Conservation (phyloP, 225 moss, liverwort and hornwort species). For the Sphagnum contortum region DNA sequence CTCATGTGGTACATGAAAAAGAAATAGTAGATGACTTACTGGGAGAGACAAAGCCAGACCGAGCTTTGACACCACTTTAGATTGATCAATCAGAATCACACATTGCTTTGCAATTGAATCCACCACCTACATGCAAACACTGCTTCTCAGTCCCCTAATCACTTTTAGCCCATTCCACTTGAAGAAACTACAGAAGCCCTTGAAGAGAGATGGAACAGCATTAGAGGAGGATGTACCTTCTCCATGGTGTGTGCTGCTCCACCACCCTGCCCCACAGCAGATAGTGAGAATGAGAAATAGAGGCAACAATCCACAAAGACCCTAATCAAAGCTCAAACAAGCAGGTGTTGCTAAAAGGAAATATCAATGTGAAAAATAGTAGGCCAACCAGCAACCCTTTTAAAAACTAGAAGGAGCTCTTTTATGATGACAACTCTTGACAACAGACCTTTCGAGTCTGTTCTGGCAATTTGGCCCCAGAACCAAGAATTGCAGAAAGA, state of each 20-base stretch:
- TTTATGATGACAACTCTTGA: no score
- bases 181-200: neutral
- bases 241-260: constrained; percentile 97
- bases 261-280: constrained; percentile 42
- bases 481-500: no score
- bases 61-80: constrained; percentile 83
- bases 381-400: no score
- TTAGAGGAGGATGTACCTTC: constrained; percentile 28
- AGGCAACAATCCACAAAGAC: neutral
- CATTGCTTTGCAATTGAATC: constrained; percentile 83
- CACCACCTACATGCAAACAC: constrained; percentile 41
- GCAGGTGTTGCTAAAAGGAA: no score
- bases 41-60: constrained; percentile 75
- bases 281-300: neutral
- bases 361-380: no score
- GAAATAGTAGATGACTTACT: constrained; percentile 9
- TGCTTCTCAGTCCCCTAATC: neutral
- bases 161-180: neutral
- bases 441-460: no score
- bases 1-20: no score
- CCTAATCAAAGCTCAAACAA: neutral
- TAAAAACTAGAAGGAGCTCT: no score
- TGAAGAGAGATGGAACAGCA: no score
- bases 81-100: constrained; percentile 75
- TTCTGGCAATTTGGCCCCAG: no score